Evolutionary conservation across 2,329 filamentous ascomycete genomes (phyloP).

Genomic region (Aspergillus sp.): DNA sequence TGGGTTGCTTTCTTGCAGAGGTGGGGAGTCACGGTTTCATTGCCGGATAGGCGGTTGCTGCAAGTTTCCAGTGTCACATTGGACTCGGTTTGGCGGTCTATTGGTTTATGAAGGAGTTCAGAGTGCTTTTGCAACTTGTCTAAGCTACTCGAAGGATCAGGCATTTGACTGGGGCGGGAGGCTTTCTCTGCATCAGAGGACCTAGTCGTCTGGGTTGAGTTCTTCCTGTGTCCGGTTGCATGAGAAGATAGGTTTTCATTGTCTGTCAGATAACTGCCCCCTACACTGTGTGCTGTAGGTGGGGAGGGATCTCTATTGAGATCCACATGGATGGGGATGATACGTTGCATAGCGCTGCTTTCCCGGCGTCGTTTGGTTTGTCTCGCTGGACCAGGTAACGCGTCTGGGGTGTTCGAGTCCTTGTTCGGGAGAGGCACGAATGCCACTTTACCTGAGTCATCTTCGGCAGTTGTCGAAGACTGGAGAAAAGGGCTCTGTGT

Average conservation of each 20-base stretch:
- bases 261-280: constrained; percentile 17
- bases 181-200: neutral
- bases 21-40: neutral
- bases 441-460: neutral
- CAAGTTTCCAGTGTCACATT: neutral
- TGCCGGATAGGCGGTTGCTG: neutral
- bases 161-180: neutral
- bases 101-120: neutral
- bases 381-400: neutral
- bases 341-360: neutral
- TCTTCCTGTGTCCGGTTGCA: constrained; percentile 13
- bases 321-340: constrained; percentile 27
- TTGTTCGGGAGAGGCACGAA: no score
- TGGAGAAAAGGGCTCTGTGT: constrained; percentile 22
- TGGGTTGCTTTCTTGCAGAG: neutral
- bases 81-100: neutral
- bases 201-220: neutral
- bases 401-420: neutral
- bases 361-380: neutral
- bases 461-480: neutral
- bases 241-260: constrained; percentile 27
- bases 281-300: neutral
- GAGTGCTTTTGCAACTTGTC: neutral
- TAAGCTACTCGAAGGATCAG: neutral
- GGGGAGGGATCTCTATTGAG: constrained; percentile 1